Base-by-base conservation (phyloP, 129 eudicot species). In the Tagetes patula region DNA sequence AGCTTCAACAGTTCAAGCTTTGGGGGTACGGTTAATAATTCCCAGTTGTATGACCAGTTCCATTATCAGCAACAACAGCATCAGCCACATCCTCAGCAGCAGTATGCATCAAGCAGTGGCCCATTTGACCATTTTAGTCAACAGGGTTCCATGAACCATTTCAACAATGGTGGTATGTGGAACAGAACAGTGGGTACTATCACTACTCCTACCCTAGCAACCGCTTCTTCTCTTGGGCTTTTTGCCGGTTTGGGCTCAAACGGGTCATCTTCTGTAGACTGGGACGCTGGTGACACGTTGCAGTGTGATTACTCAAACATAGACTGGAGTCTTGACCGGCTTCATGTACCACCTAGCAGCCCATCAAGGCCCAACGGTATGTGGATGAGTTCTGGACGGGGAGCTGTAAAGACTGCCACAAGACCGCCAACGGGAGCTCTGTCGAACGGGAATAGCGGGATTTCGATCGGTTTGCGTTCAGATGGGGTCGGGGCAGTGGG, bases 151-250 rank as follows among this genome's bases (percentile, higher is more conserved):
- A 79, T 75, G 53, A 70, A 75, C 47, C 60, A 83, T 75, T 56
- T 60, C 67, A 77, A 76, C 40, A 64, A 30, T 58, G 82, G 68
- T 70, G 87, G 86, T n/a, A 34, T 55, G 69, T 88, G 90, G 90
- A 83, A 69, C 73, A 80, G 85, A 54, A 69, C 59, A 46, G 78
- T 58, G 27, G 62, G 82, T 36, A 73, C 79, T 42, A 82, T 86
- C 43, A 73, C 79, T 42, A 82, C 87, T 30, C 97, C 96, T 8
- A 63, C 93, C 1, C 80, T 91, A 20, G 85, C 96, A 8, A 82
- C 88, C 1, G 97, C 97, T 67, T 81, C 97, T 1, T 86, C 92
- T 33, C 91, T 91, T 14, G 96, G 97, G 6, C 86, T 91, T 1
- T 91, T 91, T 67, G 84, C 91, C 9, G 89, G 96, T 50, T 45